These are phyloP conservation scores for Talaromyces sp. DNA, from an alignment of 2,329 filamentous ascomycete genomes.

Conservation along the genomic window DNA sequence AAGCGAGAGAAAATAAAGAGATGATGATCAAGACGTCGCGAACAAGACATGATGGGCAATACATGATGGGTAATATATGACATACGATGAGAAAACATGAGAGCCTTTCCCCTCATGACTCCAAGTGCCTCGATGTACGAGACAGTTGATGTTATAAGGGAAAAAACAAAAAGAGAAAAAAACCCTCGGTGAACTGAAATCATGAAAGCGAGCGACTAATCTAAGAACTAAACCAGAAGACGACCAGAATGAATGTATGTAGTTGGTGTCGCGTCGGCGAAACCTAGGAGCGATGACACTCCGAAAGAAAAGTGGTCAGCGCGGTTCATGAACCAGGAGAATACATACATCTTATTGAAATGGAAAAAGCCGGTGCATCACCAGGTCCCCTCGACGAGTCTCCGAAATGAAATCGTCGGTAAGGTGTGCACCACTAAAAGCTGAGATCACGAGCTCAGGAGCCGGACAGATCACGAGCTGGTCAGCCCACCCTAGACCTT, in stretches of 20 bases:
- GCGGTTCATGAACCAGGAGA: not conserved
- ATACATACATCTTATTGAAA: not conserved
- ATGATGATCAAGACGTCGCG: not conserved
- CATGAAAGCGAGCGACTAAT: no score
- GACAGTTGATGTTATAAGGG: not conserved
- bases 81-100: not conserved
- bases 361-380: not conserved
- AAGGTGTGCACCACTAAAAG: not conserved
- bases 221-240: no score
- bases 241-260: no score
- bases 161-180: not conserved
- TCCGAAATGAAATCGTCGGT: not conserved
- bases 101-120: not conserved
- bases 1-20: not conserved
- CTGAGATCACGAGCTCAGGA: constrained; percentile 11
- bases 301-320: not conserved
- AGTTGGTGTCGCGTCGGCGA: not conserved
- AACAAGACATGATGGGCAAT: no score
- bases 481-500: constrained; percentile 5
- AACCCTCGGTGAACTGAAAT: not conserved
- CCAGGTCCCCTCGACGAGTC: not conserved
- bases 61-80: not conserved
- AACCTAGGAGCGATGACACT: not conserved
- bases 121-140: constrained; percentile 3
- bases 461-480: constrained; percentile 1